Base-by-base conservation (phyloP, 192 early-diverging fungal species). In the Coemansia sp. region DNA sequence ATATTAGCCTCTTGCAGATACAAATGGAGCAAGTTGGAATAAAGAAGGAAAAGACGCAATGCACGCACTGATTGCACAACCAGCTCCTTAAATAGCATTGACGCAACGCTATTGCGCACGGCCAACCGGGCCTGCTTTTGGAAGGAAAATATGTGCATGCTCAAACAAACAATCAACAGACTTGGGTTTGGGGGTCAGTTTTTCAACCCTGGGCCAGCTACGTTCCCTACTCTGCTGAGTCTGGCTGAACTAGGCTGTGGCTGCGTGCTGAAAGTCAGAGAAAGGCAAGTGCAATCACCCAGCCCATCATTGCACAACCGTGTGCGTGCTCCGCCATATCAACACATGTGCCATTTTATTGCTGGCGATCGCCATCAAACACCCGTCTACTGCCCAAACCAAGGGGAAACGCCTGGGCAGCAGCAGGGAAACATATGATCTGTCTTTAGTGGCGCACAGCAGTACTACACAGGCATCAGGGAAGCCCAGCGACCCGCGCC, bases 51-150 rank as follows among this genome's bases (percentile, higher is more conserved):
- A 45, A 45, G 15, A 45, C 14, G 41, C 41, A 56, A 56, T 56
- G 54, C 54, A 56, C 54, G 54, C 54, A 56, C 54, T 56, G 54
- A 56, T 32, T n/a, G 54, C 27, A 32, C 25, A 32, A 6, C 32
- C 32, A 8, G 54, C 54, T 56, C 25, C 23, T 32, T 56, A 45
- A 45, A 45, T 45, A 45, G 23, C 54, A n/a, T 56, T 56, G 24
- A 56, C 25, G 54, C 54, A 27, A 24, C 32, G 25, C 32, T 24
- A 14, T n/a, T 45, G 41, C 41, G 41, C 41, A 45, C 41, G 41
- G 41, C 41, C 41, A 45, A 45, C 41, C 41, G 15, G 41, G 41
- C 41, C 41, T 60, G 21, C 39, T 22, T 37, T 38, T 24, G 19
- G n/a, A 41, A 21, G 51, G 43, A 41, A 21, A 65, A 15, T 32